Percentiles rank a stretch among this genome's conserved stretches.
Evolutionary conservation across 2,329 filamentous ascomycete species (phyloP).

Genomic region (Talaromyces sp.): DNA sequence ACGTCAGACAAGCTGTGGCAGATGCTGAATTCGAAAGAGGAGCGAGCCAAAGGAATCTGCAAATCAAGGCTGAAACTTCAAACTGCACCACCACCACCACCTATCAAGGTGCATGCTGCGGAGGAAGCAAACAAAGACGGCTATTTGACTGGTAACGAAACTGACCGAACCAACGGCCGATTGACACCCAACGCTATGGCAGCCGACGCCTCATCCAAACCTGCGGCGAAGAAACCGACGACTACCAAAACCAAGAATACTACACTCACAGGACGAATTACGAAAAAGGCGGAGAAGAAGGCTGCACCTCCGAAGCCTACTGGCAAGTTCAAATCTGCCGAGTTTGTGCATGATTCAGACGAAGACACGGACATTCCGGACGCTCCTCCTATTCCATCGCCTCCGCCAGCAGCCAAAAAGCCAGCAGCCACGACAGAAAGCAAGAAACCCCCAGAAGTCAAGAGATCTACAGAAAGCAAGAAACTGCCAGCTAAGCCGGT

Average conservation of each 20-base stretch:
- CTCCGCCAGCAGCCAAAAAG: slow-evolving; percentile 14
- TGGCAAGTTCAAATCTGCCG: slow-evolving; percentile 52
- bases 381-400: slow-evolving; percentile 18
- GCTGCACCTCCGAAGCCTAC: slow-evolving; percentile 36
- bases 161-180: slow-evolving; percentile 31
- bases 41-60: slow-evolving; percentile 60
- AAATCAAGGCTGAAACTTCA: slow-evolving; percentile 57
- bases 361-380: slow-evolving; percentile 45
- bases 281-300: slow-evolving; percentile 45
- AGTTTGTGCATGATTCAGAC: slow-evolving; percentile 53
- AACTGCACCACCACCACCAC: slow-evolving; percentile 36
- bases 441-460: slow-evolving; percentile 15
- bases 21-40: slow-evolving; percentile 56
- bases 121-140: slow-evolving; percentile 36
- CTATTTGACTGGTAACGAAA: slow-evolving; percentile 35
- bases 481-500: slow-evolving; percentile 6
- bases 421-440: slow-evolving; percentile 16
- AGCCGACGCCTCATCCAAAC: slow-evolving; percentile 26
- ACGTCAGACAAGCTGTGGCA: slow-evolving; percentile 63
- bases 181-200: slow-evolving; percentile 27
- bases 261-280: slow-evolving; percentile 42
- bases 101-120: slow-evolving; percentile 34
- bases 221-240: slow-evolving; percentile 32
- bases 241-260: slow-evolving; percentile 43
- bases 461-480: slow-evolving; percentile 15